These are phyloP conservation scores for Fusarium transvaalense DNA, from an alignment of 2,329 filamentous ascomycete genomes.

Conservation along the genomic window DNA sequence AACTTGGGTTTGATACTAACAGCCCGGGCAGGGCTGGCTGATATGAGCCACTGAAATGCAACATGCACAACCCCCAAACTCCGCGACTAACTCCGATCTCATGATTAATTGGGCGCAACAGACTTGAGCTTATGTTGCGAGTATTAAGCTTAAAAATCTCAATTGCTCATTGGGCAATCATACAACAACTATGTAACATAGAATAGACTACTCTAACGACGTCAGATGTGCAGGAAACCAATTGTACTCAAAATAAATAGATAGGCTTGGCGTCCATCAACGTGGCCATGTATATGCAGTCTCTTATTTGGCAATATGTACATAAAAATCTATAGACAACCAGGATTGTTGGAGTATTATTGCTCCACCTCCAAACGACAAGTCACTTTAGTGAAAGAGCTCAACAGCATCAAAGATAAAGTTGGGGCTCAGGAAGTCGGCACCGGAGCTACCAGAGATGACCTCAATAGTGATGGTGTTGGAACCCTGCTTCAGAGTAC, in stretches of 20 bases:
- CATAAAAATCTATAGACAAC: slow-evolving; percentile 14
- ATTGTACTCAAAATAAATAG: background rate
- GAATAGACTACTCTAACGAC: background rate
- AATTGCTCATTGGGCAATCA: background rate
- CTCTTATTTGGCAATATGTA: slow-evolving; percentile 40
- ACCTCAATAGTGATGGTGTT: slow-evolving; percentile 74
- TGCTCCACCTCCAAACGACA: background rate
- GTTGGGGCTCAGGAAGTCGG: slow-evolving; percentile 69
- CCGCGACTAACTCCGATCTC: background rate
- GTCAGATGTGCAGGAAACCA: background rate
- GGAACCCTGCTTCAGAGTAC: slow-evolving; percentile 67
- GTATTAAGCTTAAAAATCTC: background rate
- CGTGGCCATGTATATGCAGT: slow-evolving; percentile 12
- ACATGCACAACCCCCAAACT: background rate
- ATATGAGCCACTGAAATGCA: slow-evolving; percentile 40
- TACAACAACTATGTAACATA: no score
- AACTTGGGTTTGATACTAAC: slow-evolving; percentile 16
- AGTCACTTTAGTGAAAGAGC: slow-evolving; percentile 39
- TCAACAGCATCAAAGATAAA: slow-evolving; percentile 53
- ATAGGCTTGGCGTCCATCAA: background rate
- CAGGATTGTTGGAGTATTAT: background rate
- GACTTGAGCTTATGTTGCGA: background rate
- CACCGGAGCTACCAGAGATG: slow-evolving; percentile 69
- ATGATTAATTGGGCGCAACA: background rate
- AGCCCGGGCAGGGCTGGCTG: slow-evolving; percentile 41